Base-by-base conservation (phyloP, 2,329 filamentous ascomycete genomes). In the Stromatinia cepivora region DNA sequence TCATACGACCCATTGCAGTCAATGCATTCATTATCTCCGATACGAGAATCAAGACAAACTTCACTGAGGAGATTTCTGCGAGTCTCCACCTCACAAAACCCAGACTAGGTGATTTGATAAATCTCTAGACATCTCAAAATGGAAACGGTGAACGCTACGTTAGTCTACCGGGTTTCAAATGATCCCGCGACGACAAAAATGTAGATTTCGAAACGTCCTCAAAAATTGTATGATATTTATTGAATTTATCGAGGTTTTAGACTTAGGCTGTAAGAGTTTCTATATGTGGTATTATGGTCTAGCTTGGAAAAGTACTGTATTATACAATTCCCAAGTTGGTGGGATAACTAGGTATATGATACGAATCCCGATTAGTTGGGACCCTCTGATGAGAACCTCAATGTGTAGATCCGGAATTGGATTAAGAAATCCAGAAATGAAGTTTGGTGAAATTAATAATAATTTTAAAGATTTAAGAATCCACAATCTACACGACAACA, bases 401-500 rank as follows among this genome's bases (percentile, higher is more conserved):
- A 9, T n/a, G 39, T 15, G 58, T 9, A 34, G 42, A 61, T 61
- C 25, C 58, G 42, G 25, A 61, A 46, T 46, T 22, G 20, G 58
- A 1, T 20, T 36, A 9, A 22, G 17, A 36, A 5, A 31, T 25
- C 5, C 45, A 36, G 28, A 36, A 62, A 50, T 20, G 59, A 50
- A 34, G 28, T n/a, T 4, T 25, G 17, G 25, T 50, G 7, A 62
- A 36, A 62, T 62, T 62, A 62, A 62, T 17, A 17, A 42, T 28
- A 62, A 62, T 62, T 34, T 62, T 34, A 62, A 62, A 62, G 4
- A 45, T 13, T 4, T 22, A 9, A 31, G 17, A 61, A 62, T 34
- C 58, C 42, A 62, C 42, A 34, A 0, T 62, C 28, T 15, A 62
- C 28, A 62, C 58, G 58, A 48, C 42, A 42, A 46, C 58, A 22